phyloP scores from a whole-genome alignment of 805 yeast species.

The Saturnispora hagleri region DNA sequence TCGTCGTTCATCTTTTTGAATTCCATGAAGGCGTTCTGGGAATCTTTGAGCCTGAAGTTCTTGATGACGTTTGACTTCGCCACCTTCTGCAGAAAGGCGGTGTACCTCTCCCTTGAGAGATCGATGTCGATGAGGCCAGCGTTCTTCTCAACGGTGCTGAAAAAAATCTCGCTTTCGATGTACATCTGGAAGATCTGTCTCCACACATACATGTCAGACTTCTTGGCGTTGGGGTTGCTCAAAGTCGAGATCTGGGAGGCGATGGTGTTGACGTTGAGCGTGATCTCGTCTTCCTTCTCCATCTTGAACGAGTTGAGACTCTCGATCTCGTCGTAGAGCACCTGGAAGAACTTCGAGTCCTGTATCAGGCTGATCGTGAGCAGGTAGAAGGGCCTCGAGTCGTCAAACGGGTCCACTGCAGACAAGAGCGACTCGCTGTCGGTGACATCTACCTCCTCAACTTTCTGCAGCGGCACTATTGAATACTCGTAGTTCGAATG shows the following conservation, averaged over 20 bases:
- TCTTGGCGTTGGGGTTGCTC: conserved; percentile 33
- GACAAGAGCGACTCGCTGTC: conserved; percentile 11
- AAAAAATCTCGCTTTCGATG: conserved; percentile 57
- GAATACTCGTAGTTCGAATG: conserved; percentile 15
- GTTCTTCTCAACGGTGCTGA: conserved; percentile 33
- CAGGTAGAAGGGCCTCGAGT: conserved; percentile 14
- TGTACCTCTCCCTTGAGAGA: conserved; percentile 37
- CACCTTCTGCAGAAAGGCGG: conserved; percentile 32
- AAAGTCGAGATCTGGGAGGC: conserved; percentile 32
- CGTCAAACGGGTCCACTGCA: conserved; percentile 21
- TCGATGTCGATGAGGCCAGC: conserved; percentile 36
- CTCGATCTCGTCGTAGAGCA: conserved; percentile 45
- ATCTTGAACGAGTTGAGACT: conserved; percentile 36
- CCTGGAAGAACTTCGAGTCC: conserved; percentile 52
- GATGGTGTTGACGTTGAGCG: conserved; percentile 34
- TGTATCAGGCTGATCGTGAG: conserved; percentile 36
- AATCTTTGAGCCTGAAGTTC: conserved; percentile 38
- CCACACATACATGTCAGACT: conserved; percentile 58
- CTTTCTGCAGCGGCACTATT: conserved; percentile 8
- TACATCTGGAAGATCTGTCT: conserved; percentile 57
- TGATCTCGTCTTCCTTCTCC: conserved; percentile 35
- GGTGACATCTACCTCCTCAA: not conserved
- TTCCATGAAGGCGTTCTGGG: conserved; percentile 35
- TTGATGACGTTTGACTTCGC: conserved; percentile 30
- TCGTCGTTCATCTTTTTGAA: conserved; percentile 47